Percentiles rank a stretch among this genome's conserved stretches.
Evolutionary conservation across 139 green algal genomes (phyloP).

Genomic region (Zygnema cylindricum): DNA sequence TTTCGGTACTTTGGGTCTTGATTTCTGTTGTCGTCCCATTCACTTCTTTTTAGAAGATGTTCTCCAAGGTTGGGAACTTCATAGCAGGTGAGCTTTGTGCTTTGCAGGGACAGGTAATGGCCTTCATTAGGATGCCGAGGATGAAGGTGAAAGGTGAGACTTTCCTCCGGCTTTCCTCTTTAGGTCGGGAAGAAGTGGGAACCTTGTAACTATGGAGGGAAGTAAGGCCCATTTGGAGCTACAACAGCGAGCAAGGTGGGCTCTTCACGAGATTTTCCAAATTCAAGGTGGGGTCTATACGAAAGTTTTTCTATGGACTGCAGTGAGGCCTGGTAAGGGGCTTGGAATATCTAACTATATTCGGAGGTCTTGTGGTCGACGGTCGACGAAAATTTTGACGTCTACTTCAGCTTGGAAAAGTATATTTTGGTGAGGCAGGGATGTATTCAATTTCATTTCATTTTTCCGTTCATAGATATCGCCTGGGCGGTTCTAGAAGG

Average conservation of each 20-base stretch:
- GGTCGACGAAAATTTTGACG: no score
- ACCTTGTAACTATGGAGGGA: neutral
- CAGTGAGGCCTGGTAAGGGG: neutral
- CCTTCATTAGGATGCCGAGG: neutral
- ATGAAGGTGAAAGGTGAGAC: constrained; percentile 2
- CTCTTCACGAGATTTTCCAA: no score
- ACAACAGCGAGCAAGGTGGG: no score
- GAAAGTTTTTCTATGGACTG: neutral
- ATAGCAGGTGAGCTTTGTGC: neutral
- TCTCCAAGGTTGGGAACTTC: no score
- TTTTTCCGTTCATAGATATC: no score
- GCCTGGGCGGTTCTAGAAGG: no score
- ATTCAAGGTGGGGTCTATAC: neutral
- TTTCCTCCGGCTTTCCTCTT: neutral
- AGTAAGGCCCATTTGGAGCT: neutral
- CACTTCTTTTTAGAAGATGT: neutral
- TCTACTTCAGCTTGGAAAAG: no score
- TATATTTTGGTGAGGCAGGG: no score
- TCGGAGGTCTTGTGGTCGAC: no score
- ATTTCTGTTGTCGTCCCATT: neutral
- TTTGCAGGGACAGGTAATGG: constrained; percentile 29
- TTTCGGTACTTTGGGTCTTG: neutral
- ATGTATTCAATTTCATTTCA: no score
- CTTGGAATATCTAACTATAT: no score
- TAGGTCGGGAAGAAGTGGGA: neutral